Base-by-base conservation (phyloP, 768 basidiomycete genomes). In the Leccinum subgranulosum region DNA sequence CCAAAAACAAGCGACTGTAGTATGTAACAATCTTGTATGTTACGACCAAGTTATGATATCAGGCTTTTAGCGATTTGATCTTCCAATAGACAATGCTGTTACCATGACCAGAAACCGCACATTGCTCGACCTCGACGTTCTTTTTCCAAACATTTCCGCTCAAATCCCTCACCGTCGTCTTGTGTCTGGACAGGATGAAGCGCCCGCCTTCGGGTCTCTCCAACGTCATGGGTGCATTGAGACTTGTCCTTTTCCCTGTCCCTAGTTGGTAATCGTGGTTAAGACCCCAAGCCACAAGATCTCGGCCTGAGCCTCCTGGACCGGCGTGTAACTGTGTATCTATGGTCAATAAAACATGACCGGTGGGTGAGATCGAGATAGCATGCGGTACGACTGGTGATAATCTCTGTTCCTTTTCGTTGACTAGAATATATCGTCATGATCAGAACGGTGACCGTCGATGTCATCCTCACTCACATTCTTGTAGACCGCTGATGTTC, bases 401-500 rank as follows among this genome's bases (percentile, higher is more conserved):
- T 58, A 90, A 75, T n/a, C 76, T 74, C 55, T 80, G 74, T 12
- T 76, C 77, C 23, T 73, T 69, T 58, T 94, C 92, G 70, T 85
- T 84, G 64, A 84, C 92, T 93, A 46, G 12, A 70, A 54, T 57
- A 49, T 49, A 29, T 25, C 43, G 31, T 53, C 3, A 58, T 41
- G 52, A 54, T 59, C 60, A 57, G 41, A 19, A 56, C n/a, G 7
- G 19, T 31, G 45, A 33, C 27, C n/a, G 45, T 21, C 31, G 31
- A 51, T 56, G 28, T 12, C 21, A 15, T 51, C n/a, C 43, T 28
- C 8, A 31, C 89, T 75, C 66, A 92, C 92, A 96, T 80, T 95
- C 92, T n/a, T 81, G 74, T 25, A 96, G 75, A 11, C 92, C 91
- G 66, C 91, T 93, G 56, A 96, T 78, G 46, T 83, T 84, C 73